Conservation (phyloP, 202 grass and related monocot genomes). For the Panicum virgatum region DNA sequence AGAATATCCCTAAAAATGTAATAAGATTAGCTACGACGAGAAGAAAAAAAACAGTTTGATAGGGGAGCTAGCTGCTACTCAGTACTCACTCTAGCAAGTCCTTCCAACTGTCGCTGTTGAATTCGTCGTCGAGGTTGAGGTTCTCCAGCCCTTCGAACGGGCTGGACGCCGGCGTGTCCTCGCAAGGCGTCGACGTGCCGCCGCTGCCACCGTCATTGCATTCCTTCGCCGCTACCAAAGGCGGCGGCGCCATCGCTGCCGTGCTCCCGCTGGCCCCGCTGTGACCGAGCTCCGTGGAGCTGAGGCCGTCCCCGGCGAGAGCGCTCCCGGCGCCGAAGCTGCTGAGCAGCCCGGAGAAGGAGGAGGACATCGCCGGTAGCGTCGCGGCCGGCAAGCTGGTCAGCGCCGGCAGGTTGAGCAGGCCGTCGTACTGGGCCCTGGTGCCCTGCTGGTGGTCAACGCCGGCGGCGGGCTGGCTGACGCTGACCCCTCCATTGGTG, state of each 20-base stretch:
- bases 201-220: slow-evolving; percentile 21
- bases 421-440: slow-evolving; percentile 54
- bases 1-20: too few relatives aligned
- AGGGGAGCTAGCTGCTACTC: neutral
- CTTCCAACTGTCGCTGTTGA: slow-evolving; percentile 64
- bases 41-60: neutral
- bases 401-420: slow-evolving; percentile 44
- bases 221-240: slow-evolving; percentile 18
- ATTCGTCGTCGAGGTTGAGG: slow-evolving; percentile 57
- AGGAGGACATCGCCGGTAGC: slow-evolving; percentile 27
- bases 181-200: slow-evolving; percentile 12
- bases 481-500: neutral
- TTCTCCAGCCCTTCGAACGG: slow-evolving; percentile 54
- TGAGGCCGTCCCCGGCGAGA: slow-evolving; percentile 29
- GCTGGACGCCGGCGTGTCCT: slow-evolving; percentile 51
- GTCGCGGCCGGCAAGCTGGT: slow-evolving; percentile 25
- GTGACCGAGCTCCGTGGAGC: slow-evolving; percentile 44
- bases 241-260: neutral
- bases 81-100: slow-evolving; percentile 71
- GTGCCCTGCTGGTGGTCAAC: slow-evolving; percentile 32
- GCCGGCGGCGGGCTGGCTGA: neutral
- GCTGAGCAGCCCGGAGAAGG: slow-evolving; percentile 15
- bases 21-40: neutral
- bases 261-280: slow-evolving; percentile 47
- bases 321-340: neutral